Percentiles rank a stretch among this genome's conserved stretches.
Evolutionary conservation across 495 filamentous ascomycete species (phyloP).

Genomic region (Aspergillus incahuasiensis): DNA sequence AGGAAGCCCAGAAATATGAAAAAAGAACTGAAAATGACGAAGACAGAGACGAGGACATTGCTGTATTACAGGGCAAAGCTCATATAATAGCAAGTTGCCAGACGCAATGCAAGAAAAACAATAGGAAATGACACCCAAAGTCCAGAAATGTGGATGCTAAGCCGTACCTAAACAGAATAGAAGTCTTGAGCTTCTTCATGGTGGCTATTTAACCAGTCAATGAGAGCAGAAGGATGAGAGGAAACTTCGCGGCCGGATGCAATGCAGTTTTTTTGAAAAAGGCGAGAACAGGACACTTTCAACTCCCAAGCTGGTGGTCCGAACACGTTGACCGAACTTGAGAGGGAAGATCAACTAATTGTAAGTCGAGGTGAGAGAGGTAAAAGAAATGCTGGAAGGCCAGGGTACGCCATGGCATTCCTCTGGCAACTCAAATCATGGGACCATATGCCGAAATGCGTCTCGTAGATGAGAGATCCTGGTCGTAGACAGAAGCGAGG

Average conservation of each 20-base stretch:
- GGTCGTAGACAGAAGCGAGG: slow-evolving; percentile 5
- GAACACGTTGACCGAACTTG: neutral
- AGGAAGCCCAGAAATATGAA: slow-evolving; percentile 1
- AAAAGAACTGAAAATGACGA: slow-evolving; percentile 10
- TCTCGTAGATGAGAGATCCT: slow-evolving; percentile 13
- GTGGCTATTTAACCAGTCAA: slow-evolving; percentile 3
- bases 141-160: slow-evolving; percentile 17
- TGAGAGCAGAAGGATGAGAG: neutral
- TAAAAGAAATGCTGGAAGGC: slow-evolving; percentile 3
- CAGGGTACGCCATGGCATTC: slow-evolving; percentile 17
- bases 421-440: slow-evolving; percentile 14
- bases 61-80: neutral
- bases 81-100: slow-evolving; percentile 12
- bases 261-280: slow-evolving; percentile 15
- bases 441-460: slow-evolving; percentile 17
- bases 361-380: neutral
- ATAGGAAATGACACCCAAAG: slow-evolving; percentile 14
- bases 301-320: slow-evolving; percentile 17
- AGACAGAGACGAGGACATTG: slow-evolving; percentile 4
- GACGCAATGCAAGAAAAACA: slow-evolving; percentile 11
- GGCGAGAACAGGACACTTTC: slow-evolving; percentile 12
- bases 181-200: neutral
- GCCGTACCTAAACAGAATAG: slow-evolving; percentile 6
- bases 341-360: neutral
- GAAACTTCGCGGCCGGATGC: slow-evolving; percentile 9